Base-by-base conservation (phyloP, 345 rosid genomes). In the Citrus unshiu region DNA sequence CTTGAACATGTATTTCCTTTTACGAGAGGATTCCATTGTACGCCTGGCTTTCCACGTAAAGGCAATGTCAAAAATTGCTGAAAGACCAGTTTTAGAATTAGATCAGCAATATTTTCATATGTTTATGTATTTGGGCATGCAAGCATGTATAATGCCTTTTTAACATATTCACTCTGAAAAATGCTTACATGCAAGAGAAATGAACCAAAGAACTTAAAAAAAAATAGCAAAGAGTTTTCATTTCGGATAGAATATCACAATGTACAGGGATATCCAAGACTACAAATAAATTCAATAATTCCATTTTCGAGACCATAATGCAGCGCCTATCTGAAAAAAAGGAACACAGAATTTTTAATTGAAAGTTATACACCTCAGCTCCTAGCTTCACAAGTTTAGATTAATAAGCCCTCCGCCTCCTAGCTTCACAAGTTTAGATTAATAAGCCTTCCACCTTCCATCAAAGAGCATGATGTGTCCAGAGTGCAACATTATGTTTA, bases 1-100 rank as follows among this genome's bases (percentile, higher is more conserved):
- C 86, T 91, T 93, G 87, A 90, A 62, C 74, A 88, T 40, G 77
- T 84, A 94, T 84, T 90, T 92, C 83, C 78, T 85, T 87, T 89
- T 93, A 81, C 83, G 84, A 56, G 84, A 88, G 65, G 82, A 74
- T 22, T 90, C 92, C 96, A 88, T 92, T 21, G 87, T 89, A 34
- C 68, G 75, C 82, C 97, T 85, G 24, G 92, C 89, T 83, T 92
- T 95, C 99, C 98, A 95, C 57, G 93, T 89, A 83, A 93, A 95
- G 78, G 82, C 79, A 75, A 93, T 92, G 76, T 95, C 99, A 77
- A 93, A 89, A 85, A 84, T 86, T 70, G 96, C 99, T 95, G 92
- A 78, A 87, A 78, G 73, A 51, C 59, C 4, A 64, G 25, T 46
- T 60, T 82, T 14, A 73, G 82, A 75, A 19, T 77, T 9, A 77